A percentile compares a stretch with the other conserved stretches of the same genome.
Conservation (phyloP, 345 rosid species). For the Acer saccharum region DNA sequence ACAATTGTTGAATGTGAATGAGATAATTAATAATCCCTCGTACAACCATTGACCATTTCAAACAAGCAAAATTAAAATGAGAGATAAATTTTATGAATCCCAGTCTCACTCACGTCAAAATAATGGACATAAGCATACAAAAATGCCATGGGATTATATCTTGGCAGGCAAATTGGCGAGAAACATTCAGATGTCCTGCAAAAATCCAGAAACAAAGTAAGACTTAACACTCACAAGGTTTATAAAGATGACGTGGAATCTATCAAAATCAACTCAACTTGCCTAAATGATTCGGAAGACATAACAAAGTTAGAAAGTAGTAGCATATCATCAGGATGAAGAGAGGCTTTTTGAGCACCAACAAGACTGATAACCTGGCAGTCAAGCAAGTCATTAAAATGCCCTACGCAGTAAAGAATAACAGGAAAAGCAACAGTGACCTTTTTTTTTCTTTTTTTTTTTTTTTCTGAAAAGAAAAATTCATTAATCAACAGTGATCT, state of each 20-base stretch:
- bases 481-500: background rate
- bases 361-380: constrained; percentile 92
- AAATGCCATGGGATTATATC: constrained; percentile 96
- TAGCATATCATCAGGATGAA: constrained; percentile 95
- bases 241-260: constrained; percentile 6
- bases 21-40: background rate
- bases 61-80: background rate
- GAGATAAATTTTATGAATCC: constrained; percentile 3
- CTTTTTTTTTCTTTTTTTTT: too few species aligned
- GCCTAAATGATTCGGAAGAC: constrained; percentile 96
- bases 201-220: constrained; percentile 20
- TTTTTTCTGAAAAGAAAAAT: too few species aligned
- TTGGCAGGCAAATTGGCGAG: constrained; percentile 97
- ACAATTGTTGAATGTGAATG: constrained; percentile 9
- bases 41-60: background rate
- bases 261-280: constrained; percentile 30
- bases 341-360: constrained; percentile 97
- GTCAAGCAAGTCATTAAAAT: constrained; percentile 22
- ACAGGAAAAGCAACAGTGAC: background rate
- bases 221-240: constrained; percentile 6
- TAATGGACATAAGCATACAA: constrained; percentile 92
- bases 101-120: constrained; percentile 78
- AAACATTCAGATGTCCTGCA: constrained; percentile 98
- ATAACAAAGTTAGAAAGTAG: constrained; percentile 89
- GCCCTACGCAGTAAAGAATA: constrained; percentile 14